phyloP scores from a whole-genome alignment of 2,329 filamentous ascomycete genomes.

The Sordariomycetes sp. region DNA sequence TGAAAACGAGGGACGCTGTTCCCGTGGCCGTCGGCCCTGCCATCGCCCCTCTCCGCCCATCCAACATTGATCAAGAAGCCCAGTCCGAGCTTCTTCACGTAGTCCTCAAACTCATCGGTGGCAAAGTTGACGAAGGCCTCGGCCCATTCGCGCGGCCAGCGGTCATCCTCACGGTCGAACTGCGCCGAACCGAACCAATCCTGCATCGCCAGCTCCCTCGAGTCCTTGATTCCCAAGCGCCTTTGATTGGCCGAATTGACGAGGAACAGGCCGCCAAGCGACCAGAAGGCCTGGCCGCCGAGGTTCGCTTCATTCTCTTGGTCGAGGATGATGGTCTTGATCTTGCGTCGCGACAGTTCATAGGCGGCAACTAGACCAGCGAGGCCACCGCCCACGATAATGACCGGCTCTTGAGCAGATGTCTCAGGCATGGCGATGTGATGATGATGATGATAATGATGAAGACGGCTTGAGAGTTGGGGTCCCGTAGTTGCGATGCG shows the following conservation, averaged over 20 bases:
- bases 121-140: slow-evolving; percentile 56
- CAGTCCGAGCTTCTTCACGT: slow-evolving; percentile 43
- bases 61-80: slow-evolving; percentile 45
- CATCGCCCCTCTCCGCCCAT: slow-evolving; percentile 53
- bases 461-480: no score
- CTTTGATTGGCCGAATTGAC: slow-evolving; percentile 49
- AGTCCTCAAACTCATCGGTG: slow-evolving; percentile 46
- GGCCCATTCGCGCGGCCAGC: slow-evolving; percentile 53
- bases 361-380: slow-evolving; percentile 52
- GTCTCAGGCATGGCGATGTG: no score
- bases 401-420: slow-evolving; percentile 33
- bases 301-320: slow-evolving; percentile 48
- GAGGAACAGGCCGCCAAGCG: slow-evolving; percentile 51
- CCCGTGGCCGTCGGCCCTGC: slow-evolving; percentile 46
- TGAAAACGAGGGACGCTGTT: slow-evolving; percentile 57
- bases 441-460: no score
- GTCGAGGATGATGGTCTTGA: slow-evolving; percentile 45
- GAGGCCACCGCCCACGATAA: slow-evolving; percentile 48
- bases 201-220: slow-evolving; percentile 43
- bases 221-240: slow-evolving; percentile 48
- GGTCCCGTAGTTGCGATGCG: no score
- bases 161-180: slow-evolving; percentile 48
- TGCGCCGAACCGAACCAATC: slow-evolving; percentile 50
- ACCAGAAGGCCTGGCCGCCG: slow-evolving; percentile 57
- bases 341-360: slow-evolving; percentile 39